Evolutionary conservation across 2,329 filamentous ascomycete species (phyloP).

Genomic region (Sporothrix protearum): DNA sequence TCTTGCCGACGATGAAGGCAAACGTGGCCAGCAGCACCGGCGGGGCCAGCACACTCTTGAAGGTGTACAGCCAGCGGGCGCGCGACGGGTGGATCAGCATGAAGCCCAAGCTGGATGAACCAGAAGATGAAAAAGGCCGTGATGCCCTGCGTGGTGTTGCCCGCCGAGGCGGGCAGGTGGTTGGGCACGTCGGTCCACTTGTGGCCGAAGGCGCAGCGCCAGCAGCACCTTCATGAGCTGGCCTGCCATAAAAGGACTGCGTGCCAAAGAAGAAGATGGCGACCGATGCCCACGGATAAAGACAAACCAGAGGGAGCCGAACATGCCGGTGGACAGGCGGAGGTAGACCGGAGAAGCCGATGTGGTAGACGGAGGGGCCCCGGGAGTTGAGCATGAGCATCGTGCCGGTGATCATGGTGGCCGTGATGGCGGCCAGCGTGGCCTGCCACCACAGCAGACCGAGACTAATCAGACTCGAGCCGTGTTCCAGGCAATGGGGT

Average conservation of each 20-base stretch:
- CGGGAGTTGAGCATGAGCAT: conserved; percentile 25
- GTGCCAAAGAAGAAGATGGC: conserved; percentile 29
- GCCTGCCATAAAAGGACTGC: conserved; percentile 26
- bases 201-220: conserved; percentile 25
- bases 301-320: conserved; percentile 26
- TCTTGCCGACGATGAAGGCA: conserved; percentile 35
- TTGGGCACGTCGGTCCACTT: conserved; percentile 32
- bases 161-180: conserved; percentile 35
- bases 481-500: conserved; percentile 24
- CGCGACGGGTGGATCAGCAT: conserved; percentile 34
- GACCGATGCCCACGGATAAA: conserved; percentile 25
- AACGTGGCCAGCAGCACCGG: conserved; percentile 28
- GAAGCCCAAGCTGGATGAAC: conserved; percentile 38
- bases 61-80: conserved; percentile 21
- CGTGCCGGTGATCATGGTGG: conserved; percentile 13
- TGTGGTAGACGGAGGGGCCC: conserved; percentile 24
- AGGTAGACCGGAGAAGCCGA: conserved; percentile 25
- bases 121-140: conserved; percentile 41
- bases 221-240: conserved; percentile 24
- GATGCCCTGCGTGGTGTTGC: conserved; percentile 35
- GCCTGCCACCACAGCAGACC: conserved; percentile 26
- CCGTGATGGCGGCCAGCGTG: conserved; percentile 17
- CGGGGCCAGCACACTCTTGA: conserved; percentile 19
- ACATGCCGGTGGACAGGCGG: conserved; percentile 23
- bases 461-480: conserved; percentile 18